Evolutionary conservation across 2,329 filamentous ascomycete genomes (phyloP).

Genomic region (Venturia pyrina): DNA sequence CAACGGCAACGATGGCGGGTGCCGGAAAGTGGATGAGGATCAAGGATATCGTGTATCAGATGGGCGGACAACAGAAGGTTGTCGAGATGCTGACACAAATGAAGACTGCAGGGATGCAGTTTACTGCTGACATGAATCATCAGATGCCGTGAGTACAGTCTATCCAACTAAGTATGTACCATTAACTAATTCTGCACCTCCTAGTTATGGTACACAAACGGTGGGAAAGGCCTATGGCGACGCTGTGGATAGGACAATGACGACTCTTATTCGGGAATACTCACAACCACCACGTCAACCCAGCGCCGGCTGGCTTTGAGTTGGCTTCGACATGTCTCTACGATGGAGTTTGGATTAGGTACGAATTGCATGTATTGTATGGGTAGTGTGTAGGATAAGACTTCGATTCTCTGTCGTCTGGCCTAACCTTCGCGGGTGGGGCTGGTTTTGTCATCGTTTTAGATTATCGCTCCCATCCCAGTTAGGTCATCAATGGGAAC

Average conservation of each 20-base stretch:
- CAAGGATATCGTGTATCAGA: background rate
- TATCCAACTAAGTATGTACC: background rate
- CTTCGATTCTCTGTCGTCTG: background rate
- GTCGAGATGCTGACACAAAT: background rate
- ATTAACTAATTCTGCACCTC: background rate
- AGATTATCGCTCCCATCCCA: background rate
- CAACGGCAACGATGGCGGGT: background rate
- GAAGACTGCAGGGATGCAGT: background rate
- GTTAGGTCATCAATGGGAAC: too few relatives aligned
- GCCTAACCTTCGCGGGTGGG: background rate
- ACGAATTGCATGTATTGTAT: background rate
- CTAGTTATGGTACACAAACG: background rate
- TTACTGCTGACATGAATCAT: background rate
- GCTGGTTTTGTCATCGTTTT: background rate
- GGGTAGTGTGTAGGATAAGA: background rate
- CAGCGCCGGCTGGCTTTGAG: background rate
- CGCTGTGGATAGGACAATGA: background rate
- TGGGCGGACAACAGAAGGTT: background rate
- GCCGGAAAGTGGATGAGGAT: background rate
- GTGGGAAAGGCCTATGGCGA: background rate
- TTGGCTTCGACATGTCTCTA: background rate
- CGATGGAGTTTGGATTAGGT: background rate
- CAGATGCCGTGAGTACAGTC: background rate
- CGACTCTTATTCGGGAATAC: background rate
- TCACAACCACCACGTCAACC: background rate